A percentile compares a stretch with the other conserved stretches of the same genome.
Evolutionary conservation across 2,329 filamentous ascomycete species (phyloP).

Genomic region (Cladosporium sphaerospermum): DNA sequence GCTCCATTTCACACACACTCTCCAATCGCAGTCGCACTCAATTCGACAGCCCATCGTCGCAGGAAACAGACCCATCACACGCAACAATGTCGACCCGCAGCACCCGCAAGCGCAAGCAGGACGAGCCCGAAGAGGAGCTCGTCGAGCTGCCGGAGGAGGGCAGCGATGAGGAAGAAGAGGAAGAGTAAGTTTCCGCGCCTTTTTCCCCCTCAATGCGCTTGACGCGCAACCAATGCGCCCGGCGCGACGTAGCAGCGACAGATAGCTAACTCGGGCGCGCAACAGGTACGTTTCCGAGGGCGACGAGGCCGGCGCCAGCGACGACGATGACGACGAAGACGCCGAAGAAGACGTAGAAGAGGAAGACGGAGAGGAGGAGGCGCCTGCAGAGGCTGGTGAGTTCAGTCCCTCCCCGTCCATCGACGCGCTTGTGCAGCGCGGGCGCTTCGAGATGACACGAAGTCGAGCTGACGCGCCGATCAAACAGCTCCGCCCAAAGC

Average conservation of each 20-base stretch:
- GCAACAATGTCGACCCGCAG: background rate
- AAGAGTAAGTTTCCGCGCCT: constrained; percentile 29
- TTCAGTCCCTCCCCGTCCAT: background rate
- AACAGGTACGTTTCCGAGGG: constrained; percentile 9
- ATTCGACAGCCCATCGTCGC: background rate
- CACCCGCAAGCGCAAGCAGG: constrained; percentile 36
- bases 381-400: background rate
- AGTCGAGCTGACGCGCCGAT: background rate
- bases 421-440: background rate
- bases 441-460: too few species aligned
- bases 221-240: background rate
- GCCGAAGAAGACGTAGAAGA: constrained; percentile 18
- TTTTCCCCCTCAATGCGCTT: background rate
- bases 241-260: background rate
- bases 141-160: constrained; percentile 36
- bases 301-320: constrained; percentile 3
- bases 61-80: background rate
- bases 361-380: constrained; percentile 13
- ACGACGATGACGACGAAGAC: constrained; percentile 15
- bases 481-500: constrained; percentile 19
- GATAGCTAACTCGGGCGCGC: background rate
- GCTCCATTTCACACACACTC: background rate
- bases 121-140: constrained; percentile 38
- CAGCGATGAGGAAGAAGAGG: constrained; percentile 34
- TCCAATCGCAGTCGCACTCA: background rate